These are phyloP conservation scores for Trichoderma semiorbis DNA, from an alignment of 2,329 filamentous ascomycete genomes.

Conservation along the genomic window DNA sequence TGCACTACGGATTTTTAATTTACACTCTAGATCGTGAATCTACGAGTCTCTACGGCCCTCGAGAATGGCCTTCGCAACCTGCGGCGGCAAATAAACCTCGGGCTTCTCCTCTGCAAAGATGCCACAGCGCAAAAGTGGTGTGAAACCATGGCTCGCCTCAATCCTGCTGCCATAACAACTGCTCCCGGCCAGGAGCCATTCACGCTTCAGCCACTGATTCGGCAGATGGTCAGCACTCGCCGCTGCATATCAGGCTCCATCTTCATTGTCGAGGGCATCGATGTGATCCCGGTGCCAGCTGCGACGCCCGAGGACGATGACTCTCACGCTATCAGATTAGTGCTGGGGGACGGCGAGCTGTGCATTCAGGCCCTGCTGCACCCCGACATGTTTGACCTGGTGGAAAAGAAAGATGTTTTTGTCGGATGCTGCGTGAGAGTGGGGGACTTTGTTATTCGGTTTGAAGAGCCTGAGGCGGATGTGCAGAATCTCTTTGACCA, in stretches of 20 bases:
- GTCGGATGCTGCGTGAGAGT: slow-evolving; percentile 49
- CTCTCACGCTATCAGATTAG: slow-evolving; percentile 45
- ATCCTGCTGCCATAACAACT: slow-evolving; percentile 28
- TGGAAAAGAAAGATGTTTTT: slow-evolving; percentile 43
- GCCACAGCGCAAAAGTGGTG: neutral
- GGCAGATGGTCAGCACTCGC: slow-evolving; percentile 46
- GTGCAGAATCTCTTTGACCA: neutral
- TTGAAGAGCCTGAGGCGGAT: slow-evolving; percentile 2
- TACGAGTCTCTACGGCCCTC: neutral
- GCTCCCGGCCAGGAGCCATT: slow-evolving; percentile 26
- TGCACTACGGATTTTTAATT: neutral
- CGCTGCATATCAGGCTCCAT: slow-evolving; percentile 47
- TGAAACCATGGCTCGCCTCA: slow-evolving; percentile 26
- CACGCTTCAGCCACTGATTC: slow-evolving; percentile 40
- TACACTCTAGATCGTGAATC: neutral
- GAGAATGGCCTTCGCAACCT: neutral
- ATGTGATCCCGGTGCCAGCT: slow-evolving; percentile 31
- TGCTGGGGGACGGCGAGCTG: slow-evolving; percentile 52
- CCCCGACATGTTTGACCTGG: slow-evolving; percentile 45
- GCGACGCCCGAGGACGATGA: slow-evolving; percentile 29
- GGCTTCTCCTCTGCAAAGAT: neutral
- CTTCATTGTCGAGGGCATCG: slow-evolving; percentile 49
- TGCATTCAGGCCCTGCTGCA: slow-evolving; percentile 52
- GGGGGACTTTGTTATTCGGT: slow-evolving; percentile 37
- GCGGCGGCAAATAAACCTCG: neutral